Evolutionary conservation across 495 filamentous ascomycete species (phyloP), one percentile per base, ranked within the genome.

Genomic region (Paragyromitra xinjiangensis): DNA sequence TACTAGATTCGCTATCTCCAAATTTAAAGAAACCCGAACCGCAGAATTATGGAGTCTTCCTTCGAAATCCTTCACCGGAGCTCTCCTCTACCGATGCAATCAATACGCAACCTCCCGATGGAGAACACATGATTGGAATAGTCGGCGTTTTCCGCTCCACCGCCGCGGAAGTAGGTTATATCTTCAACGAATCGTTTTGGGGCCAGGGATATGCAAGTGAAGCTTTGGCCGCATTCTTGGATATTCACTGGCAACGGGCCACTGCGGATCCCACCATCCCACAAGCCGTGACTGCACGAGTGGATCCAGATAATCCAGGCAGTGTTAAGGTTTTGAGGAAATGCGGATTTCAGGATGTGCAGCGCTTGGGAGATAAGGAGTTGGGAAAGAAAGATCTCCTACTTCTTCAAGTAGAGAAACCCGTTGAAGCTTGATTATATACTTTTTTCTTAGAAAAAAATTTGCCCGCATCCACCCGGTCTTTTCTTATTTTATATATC

Each of bases 301-400:
- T 61, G 3, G 42, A 61, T 26, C 26, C 42, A 14, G 42, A 64
- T 12, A 71, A 76, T 22, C 42, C 16, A 3, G 67, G 69, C 3
- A 63, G 73, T 5, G 16, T 73, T 8, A 76, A 73, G n/a, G 71
- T 74, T 4, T 42, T 74, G 65, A 56, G 53, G 19, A 74, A 70
- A 56, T 74, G 64, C 12, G 71, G 71, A 16, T 74, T 74, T 44
- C 19, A 22, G 3, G 45, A 56, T 51, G 53, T 71, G 12, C 26
- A 59, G 40, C n/a, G 8, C 11, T 8, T 24, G 26, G 12, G 24
- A 16, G 50, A 40, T 3, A 39, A 2, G 6, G 37, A 22, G 40
- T 7, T 42, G 45, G 64, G 63, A 2, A n/a, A 37, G 39, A 44
- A 44, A 12, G 70, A 45, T 73, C n/a, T 70, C 59, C 39, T 73